Percentiles rank a stretch among this genome's conserved stretches.
phyloP scores from a whole-genome alignment of 2,329 filamentous ascomycete species.

The Ophiocordyceps camponoti-saundersi region DNA sequence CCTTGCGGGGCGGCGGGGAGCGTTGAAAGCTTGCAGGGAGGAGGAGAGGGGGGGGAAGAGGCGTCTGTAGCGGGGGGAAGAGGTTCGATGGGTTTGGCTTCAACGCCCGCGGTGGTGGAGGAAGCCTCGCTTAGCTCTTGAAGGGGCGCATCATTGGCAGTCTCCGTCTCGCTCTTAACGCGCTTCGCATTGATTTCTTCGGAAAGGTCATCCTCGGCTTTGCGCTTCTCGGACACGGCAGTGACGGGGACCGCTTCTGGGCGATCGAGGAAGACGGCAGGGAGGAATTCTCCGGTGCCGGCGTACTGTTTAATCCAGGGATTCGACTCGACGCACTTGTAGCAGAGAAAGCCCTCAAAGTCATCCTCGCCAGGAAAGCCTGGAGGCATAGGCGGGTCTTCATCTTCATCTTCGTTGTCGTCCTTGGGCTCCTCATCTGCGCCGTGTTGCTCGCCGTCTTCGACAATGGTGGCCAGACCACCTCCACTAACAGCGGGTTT shows the following conservation, averaged over 20 bases:
- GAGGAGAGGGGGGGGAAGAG: not conserved
- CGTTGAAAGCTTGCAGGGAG: slow-evolving; percentile 39
- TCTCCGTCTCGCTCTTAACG: slow-evolving; percentile 23
- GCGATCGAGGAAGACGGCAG: slow-evolving; percentile 42
- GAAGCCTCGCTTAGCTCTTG: slow-evolving; percentile 2
- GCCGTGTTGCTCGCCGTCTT: slow-evolving; percentile 22
- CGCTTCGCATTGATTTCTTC: slow-evolving; percentile 29
- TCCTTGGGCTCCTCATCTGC: slow-evolving; percentile 7
- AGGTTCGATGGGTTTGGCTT: not conserved
- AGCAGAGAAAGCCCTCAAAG: slow-evolving; percentile 84
- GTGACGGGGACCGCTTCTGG: not conserved
- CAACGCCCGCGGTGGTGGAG: no score
- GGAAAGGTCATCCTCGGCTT: slow-evolving; percentile 35
- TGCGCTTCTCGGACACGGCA: slow-evolving; percentile 42
- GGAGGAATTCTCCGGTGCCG: slow-evolving; percentile 61
- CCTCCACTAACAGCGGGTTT: slow-evolving; percentile 5
- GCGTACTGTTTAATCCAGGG: slow-evolving; percentile 90
- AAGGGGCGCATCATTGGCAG: not conserved
- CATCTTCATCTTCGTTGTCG: slow-evolving; percentile 33
- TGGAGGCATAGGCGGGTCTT: slow-evolving; percentile 50
- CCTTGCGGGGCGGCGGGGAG: slow-evolving; percentile 39
- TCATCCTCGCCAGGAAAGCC: slow-evolving; percentile 81
- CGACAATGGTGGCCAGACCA: slow-evolving; percentile 29
- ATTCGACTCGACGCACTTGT: slow-evolving; percentile 75
- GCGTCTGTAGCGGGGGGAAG: not conserved